Evolutionary conservation across 1,284 basidiomycete genomes (phyloP).

Genomic region (Heterobasidion annosum): DNA sequence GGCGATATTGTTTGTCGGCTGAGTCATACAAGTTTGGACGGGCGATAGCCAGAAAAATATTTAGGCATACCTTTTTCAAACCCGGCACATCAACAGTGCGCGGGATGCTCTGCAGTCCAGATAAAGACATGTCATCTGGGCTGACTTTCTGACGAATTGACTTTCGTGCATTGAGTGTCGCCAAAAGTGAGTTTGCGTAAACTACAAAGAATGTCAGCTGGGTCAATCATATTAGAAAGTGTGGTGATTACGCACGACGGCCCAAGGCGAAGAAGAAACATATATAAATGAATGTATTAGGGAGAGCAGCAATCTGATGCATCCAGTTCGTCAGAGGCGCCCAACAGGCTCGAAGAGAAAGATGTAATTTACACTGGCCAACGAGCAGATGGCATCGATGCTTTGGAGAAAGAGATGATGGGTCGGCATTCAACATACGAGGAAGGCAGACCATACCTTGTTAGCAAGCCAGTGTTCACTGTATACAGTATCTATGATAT

Average conservation of each 20-base stretch:
- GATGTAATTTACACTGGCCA: conserved; percentile 27
- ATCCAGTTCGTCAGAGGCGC: too few relatives aligned
- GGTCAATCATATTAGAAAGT: background rate
- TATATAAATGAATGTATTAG: conserved; percentile 43
- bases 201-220: conserved; percentile 22
- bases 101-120: conserved; percentile 28
- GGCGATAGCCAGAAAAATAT: background rate
- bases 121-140: conserved; percentile 37
- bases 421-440: background rate
- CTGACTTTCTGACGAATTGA: conserved; percentile 32
- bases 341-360: background rate
- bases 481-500: conserved; percentile 37
- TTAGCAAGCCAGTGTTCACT: conserved; percentile 46
- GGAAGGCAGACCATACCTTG: conserved; percentile 17
- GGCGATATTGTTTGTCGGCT: conserved; percentile 11
- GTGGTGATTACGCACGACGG: conserved; percentile 26
- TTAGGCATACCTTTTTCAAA: background rate
- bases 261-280: conserved; percentile 50
- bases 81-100: conserved; percentile 1
- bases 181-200: conserved; percentile 46
- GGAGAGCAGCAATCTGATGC: conserved; percentile 35
- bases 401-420: conserved; percentile 10
- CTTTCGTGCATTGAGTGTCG: conserved; percentile 45
- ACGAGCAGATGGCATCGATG: conserved; percentile 43
- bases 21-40: background rate